Evolutionary conservation across 148 eudicot genomes (phyloP), one percentile per base, ranked within the genome.

Genomic region (Hydrangea macrophylla): DNA sequence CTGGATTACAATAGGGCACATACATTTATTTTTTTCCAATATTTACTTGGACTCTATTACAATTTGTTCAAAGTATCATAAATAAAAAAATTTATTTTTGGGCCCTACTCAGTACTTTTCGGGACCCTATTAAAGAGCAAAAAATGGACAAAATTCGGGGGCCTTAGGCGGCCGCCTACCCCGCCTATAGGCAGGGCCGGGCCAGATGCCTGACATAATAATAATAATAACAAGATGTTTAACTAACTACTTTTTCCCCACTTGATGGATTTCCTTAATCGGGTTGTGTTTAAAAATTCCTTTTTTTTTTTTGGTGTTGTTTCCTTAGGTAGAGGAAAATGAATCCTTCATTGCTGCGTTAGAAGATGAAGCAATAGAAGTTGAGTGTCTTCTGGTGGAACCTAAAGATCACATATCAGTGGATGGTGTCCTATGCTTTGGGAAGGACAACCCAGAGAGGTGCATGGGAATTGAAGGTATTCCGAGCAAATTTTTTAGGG

Each of bases 391-490:
- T 30, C 80, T 79, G 72, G 76, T 65, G 65, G 84, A 80, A 73
- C 74, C 82, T 67, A 74, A 71, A 55, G 61, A 76, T 71, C 78
- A 62, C 68, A 59, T 67, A 24, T 78, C 84, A 45, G 65, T 75
- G 51, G 75, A 78, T 72, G 64, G 71, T 71, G 82, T 78, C 73
- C 68, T 72, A 23, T 72, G 79, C 61, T 79, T 73, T 76, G 80
- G 71, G 62, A 70, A 76, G 68, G 78, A 76, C 54, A 76, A 17
- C 59, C 24, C 62, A 28, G 32, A 26, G 53, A 76, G 62, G 12
- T 58, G 45, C 51, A 35, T 71, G 67, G 20, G 35, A 58, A 65
- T 56, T 65, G 71, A 66, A 51, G 70, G 23, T 48, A 35, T 54
- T 64, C 45, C 74, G 7, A 55, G 45, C 74, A 70, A 33, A 40